These are phyloP conservation scores for Dothistroma septosporum DNA, from an alignment of 2,329 filamentous ascomycete genomes.

Conservation along the genomic window DNA sequence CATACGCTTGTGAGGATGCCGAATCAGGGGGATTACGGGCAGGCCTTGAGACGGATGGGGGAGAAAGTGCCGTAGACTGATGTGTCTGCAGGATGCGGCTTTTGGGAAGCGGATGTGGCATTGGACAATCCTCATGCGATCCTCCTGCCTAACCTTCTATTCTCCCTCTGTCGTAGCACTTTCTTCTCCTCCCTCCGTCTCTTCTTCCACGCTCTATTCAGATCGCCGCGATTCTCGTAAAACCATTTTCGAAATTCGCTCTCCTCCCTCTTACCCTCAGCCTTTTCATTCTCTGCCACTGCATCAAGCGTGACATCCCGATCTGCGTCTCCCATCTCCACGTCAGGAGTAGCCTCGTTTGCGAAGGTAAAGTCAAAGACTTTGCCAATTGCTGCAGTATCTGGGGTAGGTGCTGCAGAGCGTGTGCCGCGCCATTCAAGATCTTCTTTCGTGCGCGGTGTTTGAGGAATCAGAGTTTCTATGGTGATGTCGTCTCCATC, in stretches of 20 bases:
- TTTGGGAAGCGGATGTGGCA: no score
- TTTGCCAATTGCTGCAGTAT: constrained; percentile 76
- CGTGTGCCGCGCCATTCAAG: constrained; percentile 69
- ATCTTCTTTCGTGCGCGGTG: constrained; percentile 77
- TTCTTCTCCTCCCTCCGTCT: constrained; percentile 57
- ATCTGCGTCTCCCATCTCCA: constrained; percentile 39
- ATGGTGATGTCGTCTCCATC: constrained; percentile 38
- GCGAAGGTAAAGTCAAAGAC: constrained; percentile 49
- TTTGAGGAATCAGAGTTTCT: constrained; percentile 56
- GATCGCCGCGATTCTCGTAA: constrained; percentile 49
- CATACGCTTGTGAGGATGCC: constrained; percentile 70
- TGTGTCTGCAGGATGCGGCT: no score
- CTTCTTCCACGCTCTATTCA: constrained; percentile 51
- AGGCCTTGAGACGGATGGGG: constrained; percentile 35
- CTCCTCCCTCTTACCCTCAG: constrained; percentile 37
- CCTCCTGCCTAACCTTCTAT: constrained; percentile 48
- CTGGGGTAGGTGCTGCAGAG: constrained; percentile 89
- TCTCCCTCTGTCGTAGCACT: constrained; percentile 57
- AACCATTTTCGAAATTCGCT: constrained; percentile 61
- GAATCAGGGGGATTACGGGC: constrained; percentile 73
- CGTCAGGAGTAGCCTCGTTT: constrained; percentile 46
- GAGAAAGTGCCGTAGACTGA: constrained; percentile 10
- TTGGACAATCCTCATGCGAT: constrained; percentile 11
- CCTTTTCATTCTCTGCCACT: constrained; percentile 19
- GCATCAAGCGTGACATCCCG: constrained; percentile 26